Evolutionary conservation across 2,329 filamentous ascomycete genomes (phyloP).

Genomic region (Dryadomyces quercivorus): DNA sequence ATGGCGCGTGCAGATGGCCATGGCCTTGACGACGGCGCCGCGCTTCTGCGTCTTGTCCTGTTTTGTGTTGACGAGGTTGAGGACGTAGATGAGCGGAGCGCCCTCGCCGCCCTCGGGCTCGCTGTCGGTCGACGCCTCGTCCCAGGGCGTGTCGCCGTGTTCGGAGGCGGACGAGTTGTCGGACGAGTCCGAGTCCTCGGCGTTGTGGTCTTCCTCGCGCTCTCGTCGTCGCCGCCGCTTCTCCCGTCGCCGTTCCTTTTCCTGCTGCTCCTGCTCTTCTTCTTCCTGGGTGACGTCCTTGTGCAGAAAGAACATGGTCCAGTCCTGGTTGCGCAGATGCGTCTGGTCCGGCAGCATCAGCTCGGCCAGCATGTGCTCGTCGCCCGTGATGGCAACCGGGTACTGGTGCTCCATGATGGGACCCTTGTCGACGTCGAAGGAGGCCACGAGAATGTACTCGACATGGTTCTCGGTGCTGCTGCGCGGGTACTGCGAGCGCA

Average conservation of each 20-base stretch:
- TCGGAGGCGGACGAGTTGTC: slow-evolving; percentile 4
- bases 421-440: slow-evolving; percentile 91
- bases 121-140: slow-evolving; percentile 36
- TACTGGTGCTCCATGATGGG: slow-evolving; percentile 99
- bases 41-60: slow-evolving; percentile 87
- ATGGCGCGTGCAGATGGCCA: slow-evolving; percentile 97
- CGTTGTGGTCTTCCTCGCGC: slow-evolving; percentile 37
- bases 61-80: slow-evolving; percentile 97
- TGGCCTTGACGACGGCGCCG: slow-evolving; percentile 91
- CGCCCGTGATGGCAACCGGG: slow-evolving; percentile 84
- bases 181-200: slow-evolving; percentile 19
- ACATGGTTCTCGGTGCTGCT: slow-evolving; percentile 79
- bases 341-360: slow-evolving; percentile 97
- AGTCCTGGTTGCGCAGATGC: slow-evolving; percentile 88
- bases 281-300: slow-evolving; percentile 82
- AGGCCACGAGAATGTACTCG: slow-evolving; percentile 95
- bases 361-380: slow-evolving; percentile 96
- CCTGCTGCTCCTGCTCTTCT: slow-evolving; percentile 58
- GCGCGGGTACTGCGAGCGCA: slow-evolving; percentile 67
- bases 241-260: slow-evolving; percentile 39
- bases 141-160: slow-evolving; percentile 26
- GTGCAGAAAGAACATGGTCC: slow-evolving; percentile 98
- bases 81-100: slow-evolving; percentile 86
- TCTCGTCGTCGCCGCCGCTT: slow-evolving; percentile 32
- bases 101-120: slow-evolving; percentile 66